Percentiles rank a stretch among this genome's conserved stretches.
phyloP scores from a whole-genome alignment of 179 eudicot genomes.

The Nepenthes alata region DNA sequence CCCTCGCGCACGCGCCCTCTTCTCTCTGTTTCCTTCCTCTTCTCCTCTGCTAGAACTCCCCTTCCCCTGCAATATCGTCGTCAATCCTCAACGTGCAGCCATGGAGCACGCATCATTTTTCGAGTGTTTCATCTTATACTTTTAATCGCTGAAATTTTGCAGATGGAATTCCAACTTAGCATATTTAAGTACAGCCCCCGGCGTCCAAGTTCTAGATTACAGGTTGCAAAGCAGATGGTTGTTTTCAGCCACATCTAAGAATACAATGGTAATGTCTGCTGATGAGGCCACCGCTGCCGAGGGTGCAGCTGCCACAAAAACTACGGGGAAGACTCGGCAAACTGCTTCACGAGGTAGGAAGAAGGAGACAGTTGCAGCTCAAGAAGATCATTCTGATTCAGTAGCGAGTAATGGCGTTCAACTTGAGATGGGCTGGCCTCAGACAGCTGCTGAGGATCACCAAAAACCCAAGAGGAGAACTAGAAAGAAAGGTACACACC shows the following conservation, averaged over 20 bases:
- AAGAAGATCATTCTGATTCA: slow-evolving; percentile 23
- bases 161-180: slow-evolving; percentile 43
- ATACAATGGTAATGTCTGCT: slow-evolving; percentile 16
- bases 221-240: slow-evolving; percentile 25
- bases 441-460: slow-evolving; percentile 17
- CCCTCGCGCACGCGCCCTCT: no score
- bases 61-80: no score
- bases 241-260: slow-evolving; percentile 29
- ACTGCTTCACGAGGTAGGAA: slow-evolving; percentile 33
- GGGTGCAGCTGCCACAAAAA: slow-evolving; percentile 23
- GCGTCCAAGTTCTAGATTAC: slow-evolving; percentile 28
- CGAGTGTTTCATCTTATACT: not conserved
- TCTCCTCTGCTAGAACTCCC: no score
- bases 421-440: slow-evolving; percentile 19
- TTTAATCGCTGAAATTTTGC: slow-evolving; percentile 14
- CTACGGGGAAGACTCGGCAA: slow-evolving; percentile 29
- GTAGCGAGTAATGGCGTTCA: slow-evolving; percentile 12
- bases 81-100: no score
- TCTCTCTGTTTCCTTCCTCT: no score
- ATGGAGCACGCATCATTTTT: no score
- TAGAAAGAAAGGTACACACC: slow-evolving; percentile 51
- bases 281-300: slow-evolving; percentile 19
- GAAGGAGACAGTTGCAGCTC: slow-evolving; percentile 23
- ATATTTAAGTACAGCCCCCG: slow-evolving; percentile 16
- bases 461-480: slow-evolving; percentile 45